Evolutionary conservation across 2,329 filamentous ascomycete species (phyloP).

Genomic region (Elsinoe arachidis): DNA sequence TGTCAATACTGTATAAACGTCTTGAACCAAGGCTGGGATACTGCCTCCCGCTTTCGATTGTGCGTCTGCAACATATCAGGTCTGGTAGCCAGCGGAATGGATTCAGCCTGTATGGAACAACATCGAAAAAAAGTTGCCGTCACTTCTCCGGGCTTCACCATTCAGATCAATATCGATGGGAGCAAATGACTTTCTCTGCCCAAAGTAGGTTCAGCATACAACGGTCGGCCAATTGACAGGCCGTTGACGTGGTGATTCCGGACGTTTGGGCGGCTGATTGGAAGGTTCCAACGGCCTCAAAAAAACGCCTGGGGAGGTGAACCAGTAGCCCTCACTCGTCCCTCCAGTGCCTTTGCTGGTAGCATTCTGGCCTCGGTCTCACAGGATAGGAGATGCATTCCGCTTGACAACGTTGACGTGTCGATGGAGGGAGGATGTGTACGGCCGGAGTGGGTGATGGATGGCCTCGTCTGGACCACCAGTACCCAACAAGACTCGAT

Average conservation of each 20-base stretch:
- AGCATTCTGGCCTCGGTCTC: not conserved
- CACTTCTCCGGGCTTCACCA: not conserved
- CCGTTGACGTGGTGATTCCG: not conserved
- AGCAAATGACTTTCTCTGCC: not conserved
- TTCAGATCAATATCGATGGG: not conserved
- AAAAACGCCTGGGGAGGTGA: not conserved
- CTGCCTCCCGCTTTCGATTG: not conserved
- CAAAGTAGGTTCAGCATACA: not conserved
- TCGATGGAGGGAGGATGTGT: no score
- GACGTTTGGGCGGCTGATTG: not conserved
- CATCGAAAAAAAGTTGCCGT: not conserved
- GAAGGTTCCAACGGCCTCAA: not conserved
- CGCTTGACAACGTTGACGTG: no score
- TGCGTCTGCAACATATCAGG: no score
- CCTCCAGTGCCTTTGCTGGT: not conserved
- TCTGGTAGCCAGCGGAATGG: not conserved
- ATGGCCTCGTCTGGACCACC: no score
- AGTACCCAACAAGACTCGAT: no score
- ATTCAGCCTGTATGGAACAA: not conserved
- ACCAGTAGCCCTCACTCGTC: not conserved
- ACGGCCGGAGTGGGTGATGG: no score
- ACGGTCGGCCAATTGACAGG: not conserved
- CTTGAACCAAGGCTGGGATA: not conserved
- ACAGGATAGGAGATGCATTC: no score
- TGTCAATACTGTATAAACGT: not conserved